Base-by-base conservation (phyloP, 2,329 filamentous ascomycete species). In the Fusarium incarnatum region DNA sequence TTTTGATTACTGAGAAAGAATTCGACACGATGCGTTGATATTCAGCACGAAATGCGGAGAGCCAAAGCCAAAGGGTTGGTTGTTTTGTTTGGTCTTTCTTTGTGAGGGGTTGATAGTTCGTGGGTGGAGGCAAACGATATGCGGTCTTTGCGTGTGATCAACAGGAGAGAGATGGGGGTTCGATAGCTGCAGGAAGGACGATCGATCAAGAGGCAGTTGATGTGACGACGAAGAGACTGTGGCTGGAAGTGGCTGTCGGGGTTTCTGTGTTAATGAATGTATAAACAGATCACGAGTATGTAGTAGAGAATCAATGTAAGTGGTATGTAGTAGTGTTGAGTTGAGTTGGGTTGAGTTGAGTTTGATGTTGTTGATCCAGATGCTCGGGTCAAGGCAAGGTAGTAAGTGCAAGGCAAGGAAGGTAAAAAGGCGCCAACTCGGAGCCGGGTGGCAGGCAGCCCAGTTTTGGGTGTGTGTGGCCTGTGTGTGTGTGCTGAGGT, bases 381-480 rank as follows among this genome's bases (percentile, higher is more conserved):
- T 75, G 70, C 70, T 70, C 71, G 73, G 73, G 73, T 69, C 73
- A 67, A 60, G 55, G 42, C 56, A 56, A 37, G 34, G 34, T 37
- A 37, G 34, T 37, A 37, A 37, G 34, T 37, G 34, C 34, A 37
- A 55, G 56, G 56, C 56, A 59, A 60, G 56, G 59, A 52, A 52
- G 48, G 48, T 49, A 47, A 47, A 56, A 60, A 60, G 42, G 57
- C 57, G 52, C 61, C 64, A 74, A 64, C 70, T 66, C 55, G 73
- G 54, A 58, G 65, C 71, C 71, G 69, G 71, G 73, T 75, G 71
- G 73, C 67, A 74, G 71, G 73, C 67, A 74, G 71, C 70, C 62
- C 59, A 71, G 67, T 72, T 71, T 72, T 62, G 56, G 63, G 68
- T 62, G 60, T 64, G 61, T 59, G 69, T 37, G 47, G 46, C 50